Base-by-base conservation (phyloP, 306 rosid species). In the Rosa rugosa region DNA sequence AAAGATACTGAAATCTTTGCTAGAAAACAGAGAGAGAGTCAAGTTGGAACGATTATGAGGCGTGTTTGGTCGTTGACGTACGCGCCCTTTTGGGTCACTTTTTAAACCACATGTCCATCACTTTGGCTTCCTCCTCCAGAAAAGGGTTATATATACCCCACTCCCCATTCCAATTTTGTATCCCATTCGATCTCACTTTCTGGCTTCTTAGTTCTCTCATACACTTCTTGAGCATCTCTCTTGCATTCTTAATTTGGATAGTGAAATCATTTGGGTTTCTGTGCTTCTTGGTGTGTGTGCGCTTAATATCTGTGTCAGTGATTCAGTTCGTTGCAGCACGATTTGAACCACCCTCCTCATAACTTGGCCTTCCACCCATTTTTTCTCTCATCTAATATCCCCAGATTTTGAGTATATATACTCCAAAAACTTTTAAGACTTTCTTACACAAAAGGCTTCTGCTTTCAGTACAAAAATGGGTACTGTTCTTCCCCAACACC, bases 381-480 rank as follows among this genome's bases (percentile, higher is more conserved):
- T 22, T 44, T 36, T 62, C 31, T 3, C 13, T 27, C 7, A 2
- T 64, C 20, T 17, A 25, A 38, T 40, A 22, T 49, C 44, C 22
- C 11, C 34, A 4, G 22, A 9, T 40, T 20, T 50, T 46, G 31
- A 14, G 41, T 23, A 4, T 11, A 13, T 46, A 70, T 7, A 5
- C 11, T 42, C 1, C n/a, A 57, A 6, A 41, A 60, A 14, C 51
- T 31, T 56, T 54, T 56, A 41, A 20, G 67, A 54, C 16, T 40
- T n/a, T 53, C n/a, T 38, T 27, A 50, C 6, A 72, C 74, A 36
- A 17, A 72, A 65, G 25, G 50, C 71, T 78, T 54, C 41, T 38
- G 44, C 20, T 44, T 63, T 60, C 23, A 27, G 45, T 71, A 10
- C 36, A 9, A 88, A 85, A 81, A 88, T 91, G 97, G 92, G 41